These are phyloP conservation scores for Fusarium duplospermum DNA, from an alignment of 2,329 filamentous ascomycete species.

Conservation along the genomic window DNA sequence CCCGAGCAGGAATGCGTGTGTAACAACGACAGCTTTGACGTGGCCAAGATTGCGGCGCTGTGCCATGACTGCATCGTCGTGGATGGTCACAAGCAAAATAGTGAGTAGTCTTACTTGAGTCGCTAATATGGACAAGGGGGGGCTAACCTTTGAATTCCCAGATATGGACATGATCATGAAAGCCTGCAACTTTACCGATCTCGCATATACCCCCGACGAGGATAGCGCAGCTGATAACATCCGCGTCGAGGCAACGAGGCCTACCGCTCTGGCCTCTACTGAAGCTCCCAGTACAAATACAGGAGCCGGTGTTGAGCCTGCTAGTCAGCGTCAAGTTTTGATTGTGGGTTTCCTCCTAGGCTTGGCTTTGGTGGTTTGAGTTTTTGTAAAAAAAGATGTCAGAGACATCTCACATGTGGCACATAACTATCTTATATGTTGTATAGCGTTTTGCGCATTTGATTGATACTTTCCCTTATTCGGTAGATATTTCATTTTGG, in stretches of 20 bases:
- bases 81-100: conserved; percentile 46
- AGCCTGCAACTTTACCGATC: conserved; percentile 48
- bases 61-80: conserved; percentile 54
- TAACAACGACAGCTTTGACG: conserved; percentile 54
- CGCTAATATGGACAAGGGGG: neutral
- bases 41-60: conserved; percentile 51
- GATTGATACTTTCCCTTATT: neutral
- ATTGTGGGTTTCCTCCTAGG: conserved; percentile 16
- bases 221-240: conserved; percentile 50
- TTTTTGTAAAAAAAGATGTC: neutral
- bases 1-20: conserved; percentile 54
- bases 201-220: conserved; percentile 45
- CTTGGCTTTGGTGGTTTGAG: conserved; percentile 15
- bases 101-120: conserved; percentile 38
- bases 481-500: conserved; percentile 6
- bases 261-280: conserved; percentile 26
- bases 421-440: neutral
- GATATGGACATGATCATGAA: conserved; percentile 53
- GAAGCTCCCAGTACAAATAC: conserved; percentile 3
- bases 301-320: neutral
- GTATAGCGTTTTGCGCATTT: neutral
- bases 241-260: conserved; percentile 49
- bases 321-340: neutral
- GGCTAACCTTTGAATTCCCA: conserved; percentile 30
- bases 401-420: neutral